Conservation (phyloP, 2,329 filamentous ascomycete genomes). For the Zasmidium angulare region DNA sequence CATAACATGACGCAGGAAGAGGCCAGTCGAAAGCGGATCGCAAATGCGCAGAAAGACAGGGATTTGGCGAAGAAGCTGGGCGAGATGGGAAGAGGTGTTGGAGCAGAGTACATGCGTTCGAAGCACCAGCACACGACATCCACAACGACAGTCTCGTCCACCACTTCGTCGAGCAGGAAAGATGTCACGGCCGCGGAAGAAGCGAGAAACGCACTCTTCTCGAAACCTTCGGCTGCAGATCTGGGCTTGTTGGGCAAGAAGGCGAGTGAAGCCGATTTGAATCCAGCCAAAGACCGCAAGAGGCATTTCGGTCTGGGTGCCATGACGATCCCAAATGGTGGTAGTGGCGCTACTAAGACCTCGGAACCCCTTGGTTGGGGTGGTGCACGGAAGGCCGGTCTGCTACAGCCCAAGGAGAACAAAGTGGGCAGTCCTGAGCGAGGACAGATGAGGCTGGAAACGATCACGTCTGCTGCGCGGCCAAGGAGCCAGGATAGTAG, state of each 20-base stretch:
- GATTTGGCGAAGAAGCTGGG: conserved; percentile 70
- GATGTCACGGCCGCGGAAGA: conserved; percentile 12
- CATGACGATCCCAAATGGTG: conserved; percentile 20
- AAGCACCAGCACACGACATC: conserved; percentile 19
- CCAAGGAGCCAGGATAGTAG: conserved; percentile 24
- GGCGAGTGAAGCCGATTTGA: conserved; percentile 43
- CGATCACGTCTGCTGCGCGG: conserved; percentile 10
- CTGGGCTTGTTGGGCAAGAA: conserved; percentile 46
- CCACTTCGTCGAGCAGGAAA: conserved; percentile 9
- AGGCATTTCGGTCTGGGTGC: conserved; percentile 38
- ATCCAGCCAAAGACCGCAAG: conserved; percentile 44
- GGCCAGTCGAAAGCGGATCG: conserved; percentile 62
- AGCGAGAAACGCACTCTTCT: conserved; percentile 19
- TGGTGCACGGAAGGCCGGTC: conserved; percentile 43
- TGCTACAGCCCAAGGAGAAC: conserved; percentile 36
- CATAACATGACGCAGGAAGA: conserved; percentile 58
- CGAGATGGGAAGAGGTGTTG: conserved; percentile 63
- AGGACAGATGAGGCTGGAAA: conserved; percentile 26
- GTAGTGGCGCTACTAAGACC: conserved; percentile 27
- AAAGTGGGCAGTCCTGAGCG: conserved; percentile 30
- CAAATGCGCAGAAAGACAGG: conserved; percentile 68
- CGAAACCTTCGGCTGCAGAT: conserved; percentile 33
- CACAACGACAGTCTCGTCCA: conserved; percentile 18
- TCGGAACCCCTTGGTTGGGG: conserved; percentile 50
- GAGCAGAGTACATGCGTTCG: conserved; percentile 67